phyloP scores from a whole-genome alignment of 805 yeast species.

The Metahyphopichia silvanorum region DNA sequence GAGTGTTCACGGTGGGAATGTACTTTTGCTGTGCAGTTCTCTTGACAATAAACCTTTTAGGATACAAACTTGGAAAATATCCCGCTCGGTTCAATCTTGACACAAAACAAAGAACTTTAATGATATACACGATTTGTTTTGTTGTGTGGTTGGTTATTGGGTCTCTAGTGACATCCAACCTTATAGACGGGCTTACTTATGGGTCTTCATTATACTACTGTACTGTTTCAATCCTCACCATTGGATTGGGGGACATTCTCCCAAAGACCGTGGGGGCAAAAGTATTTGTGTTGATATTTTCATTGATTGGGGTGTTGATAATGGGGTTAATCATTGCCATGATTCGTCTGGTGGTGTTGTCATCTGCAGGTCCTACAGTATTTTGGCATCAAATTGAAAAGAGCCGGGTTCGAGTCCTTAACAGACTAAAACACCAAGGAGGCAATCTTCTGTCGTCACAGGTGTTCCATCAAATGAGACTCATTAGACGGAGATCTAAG shows the following conservation, averaged over 20 bases:
- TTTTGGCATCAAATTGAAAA: slow-evolving; percentile 64
- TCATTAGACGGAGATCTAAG: slow-evolving; percentile 42
- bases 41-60: slow-evolving; percentile 56
- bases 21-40: slow-evolving; percentile 57
- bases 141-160: slow-evolving; percentile 74
- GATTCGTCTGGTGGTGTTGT: slow-evolving; percentile 60
- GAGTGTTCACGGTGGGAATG: slow-evolving; percentile 58
- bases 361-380: slow-evolving; percentile 60
- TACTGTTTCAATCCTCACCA: slow-evolving; percentile 68
- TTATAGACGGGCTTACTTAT: slow-evolving; percentile 37
- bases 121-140: slow-evolving; percentile 64
- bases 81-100: slow-evolving; percentile 70
- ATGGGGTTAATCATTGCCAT: slow-evolving; percentile 73
- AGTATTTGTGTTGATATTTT: slow-evolving; percentile 58
- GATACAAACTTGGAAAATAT: slow-evolving; percentile 56
- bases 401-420: slow-evolving; percentile 34
- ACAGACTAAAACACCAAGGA: slow-evolving; percentile 10
- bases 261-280: slow-evolving; percentile 54
- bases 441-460: slow-evolving; percentile 35
- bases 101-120: slow-evolving; percentile 65
- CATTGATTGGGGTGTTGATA: slow-evolving; percentile 66
- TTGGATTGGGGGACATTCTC: slow-evolving; percentile 75
- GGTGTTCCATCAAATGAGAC: slow-evolving; percentile 55
- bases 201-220: slow-evolving; percentile 74
- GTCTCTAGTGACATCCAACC: slow-evolving; percentile 40